A percentile compares a stretch with the other conserved stretches of the same genome.
These are phyloP conservation scores for Eucalyptus erythrocorys DNA, from an alignment of 345 rosid species.

Conservation along the genomic window DNA sequence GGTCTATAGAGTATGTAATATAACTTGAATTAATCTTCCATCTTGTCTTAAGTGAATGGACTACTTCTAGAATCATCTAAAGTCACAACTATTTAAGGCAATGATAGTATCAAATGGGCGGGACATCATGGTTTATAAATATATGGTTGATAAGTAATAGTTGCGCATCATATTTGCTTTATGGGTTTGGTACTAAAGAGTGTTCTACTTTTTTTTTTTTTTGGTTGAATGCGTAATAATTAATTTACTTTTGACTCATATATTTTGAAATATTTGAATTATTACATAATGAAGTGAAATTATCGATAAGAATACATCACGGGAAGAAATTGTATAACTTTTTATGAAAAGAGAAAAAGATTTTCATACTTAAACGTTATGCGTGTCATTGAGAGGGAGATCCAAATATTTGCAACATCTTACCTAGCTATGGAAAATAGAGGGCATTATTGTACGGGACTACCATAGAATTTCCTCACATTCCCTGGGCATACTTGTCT, in stretches of 20 bases:
- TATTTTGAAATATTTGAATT: background rate
- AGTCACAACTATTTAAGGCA: background rate
- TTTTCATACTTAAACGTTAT: background rate
- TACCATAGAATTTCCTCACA: background rate
- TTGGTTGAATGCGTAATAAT: background rate
- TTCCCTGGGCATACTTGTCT: background rate
- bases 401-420: background rate
- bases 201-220: background rate
- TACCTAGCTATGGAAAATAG: background rate
- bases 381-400: background rate
- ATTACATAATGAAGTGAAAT: background rate
- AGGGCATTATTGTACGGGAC: background rate
- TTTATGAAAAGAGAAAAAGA: background rate
- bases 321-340: background rate
- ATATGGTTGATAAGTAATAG: background rate
- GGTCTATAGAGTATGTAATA: no score
- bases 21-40: background rate
- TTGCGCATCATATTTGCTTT: background rate
- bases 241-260: background rate
- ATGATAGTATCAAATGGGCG: background rate
- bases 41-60: background rate
- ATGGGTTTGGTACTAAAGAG: background rate
- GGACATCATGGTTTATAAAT: background rate
- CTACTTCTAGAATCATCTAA: background rate
- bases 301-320: background rate